Evolutionary conservation across 2,329 filamentous ascomycete species (phyloP).

Genomic region (Hysterium pulicare): DNA sequence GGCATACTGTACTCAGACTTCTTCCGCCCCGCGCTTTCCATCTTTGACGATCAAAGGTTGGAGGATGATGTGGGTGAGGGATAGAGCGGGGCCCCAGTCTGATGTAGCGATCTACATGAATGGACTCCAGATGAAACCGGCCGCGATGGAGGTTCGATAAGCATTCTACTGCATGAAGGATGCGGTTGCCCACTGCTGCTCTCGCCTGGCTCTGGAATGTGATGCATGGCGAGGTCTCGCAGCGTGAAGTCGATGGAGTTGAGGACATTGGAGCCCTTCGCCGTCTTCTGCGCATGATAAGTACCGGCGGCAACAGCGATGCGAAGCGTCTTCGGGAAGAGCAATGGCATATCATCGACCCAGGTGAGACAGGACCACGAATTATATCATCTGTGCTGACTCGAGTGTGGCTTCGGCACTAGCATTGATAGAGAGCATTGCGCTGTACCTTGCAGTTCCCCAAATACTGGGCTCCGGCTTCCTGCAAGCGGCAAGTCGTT

Average conservation of each 20-base stretch:
- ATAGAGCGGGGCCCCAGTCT: background rate
- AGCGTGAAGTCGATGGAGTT: background rate
- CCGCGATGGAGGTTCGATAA: background rate
- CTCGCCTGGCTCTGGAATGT: background rate
- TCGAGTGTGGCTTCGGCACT: background rate
- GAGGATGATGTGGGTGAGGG: too few relatives aligned
- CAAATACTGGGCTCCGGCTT: background rate
- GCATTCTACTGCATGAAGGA: background rate
- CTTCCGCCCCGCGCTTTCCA: too few relatives aligned
- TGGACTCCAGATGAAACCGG: background rate
- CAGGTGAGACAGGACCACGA: constrained; percentile 2
- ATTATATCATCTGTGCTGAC: background rate
- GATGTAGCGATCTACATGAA: constrained; percentile 1
- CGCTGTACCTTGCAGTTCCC: background rate
- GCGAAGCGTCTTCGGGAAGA: background rate
- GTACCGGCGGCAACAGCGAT: background rate
- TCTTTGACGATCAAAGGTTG: too few relatives aligned
- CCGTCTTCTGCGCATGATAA: background rate
- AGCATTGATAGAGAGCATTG: background rate
- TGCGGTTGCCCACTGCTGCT: too few relatives aligned
- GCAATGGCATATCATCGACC: background rate
- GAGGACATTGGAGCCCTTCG: background rate
- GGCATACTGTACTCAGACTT: too few relatives aligned
- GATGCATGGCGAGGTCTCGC: background rate
- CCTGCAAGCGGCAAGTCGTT: background rate